These are phyloP conservation scores for Adenanthera pavonina DNA, from an alignment of 306 rosid genomes.

Conservation along the genomic window DNA sequence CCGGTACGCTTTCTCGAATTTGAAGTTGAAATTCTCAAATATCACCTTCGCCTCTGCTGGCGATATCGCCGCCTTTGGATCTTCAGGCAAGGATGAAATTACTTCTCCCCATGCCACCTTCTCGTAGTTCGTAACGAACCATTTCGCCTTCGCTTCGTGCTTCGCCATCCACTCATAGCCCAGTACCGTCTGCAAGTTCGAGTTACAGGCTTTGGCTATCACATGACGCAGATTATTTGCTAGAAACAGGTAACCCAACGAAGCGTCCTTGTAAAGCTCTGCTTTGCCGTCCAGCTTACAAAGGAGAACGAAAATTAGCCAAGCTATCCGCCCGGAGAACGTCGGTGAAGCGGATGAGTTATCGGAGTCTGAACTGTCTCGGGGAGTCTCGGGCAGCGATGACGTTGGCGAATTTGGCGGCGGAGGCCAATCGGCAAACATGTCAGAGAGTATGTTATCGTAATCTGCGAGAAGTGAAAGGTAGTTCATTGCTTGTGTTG, in stretches of 20 bases:
- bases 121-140: slow-evolving; percentile 58
- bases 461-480: slow-evolving; percentile 71
- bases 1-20: slow-evolving; percentile 53
- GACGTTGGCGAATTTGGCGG: slow-evolving; percentile 39
- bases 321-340: slow-evolving; percentile 46
- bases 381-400: slow-evolving; percentile 46
- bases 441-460: slow-evolving; percentile 51
- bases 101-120: slow-evolving; percentile 64
- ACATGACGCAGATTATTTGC: slow-evolving; percentile 68
- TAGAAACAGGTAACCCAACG: slow-evolving; percentile 60
- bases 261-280: slow-evolving; percentile 57
- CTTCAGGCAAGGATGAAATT: slow-evolving; percentile 56
- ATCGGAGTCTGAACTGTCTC: slow-evolving; percentile 44
- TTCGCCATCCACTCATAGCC: slow-evolving; percentile 66
- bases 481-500: slow-evolving; percentile 52
- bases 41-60: slow-evolving; percentile 53
- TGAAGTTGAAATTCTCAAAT: slow-evolving; percentile 58
- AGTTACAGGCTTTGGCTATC: slow-evolving; percentile 48
- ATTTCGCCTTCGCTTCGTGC: slow-evolving; percentile 54
- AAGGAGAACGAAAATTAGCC: slow-evolving; percentile 70
- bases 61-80: slow-evolving; percentile 42
- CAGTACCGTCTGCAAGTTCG: slow-evolving; percentile 62
- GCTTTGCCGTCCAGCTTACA: slow-evolving; percentile 78
- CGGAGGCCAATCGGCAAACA: slow-evolving; percentile 52
- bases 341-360: slow-evolving; percentile 24